Evolutionary conservation across 2,329 filamentous ascomycete species (phyloP).

Genomic region (Fusarium camptoceras): DNA sequence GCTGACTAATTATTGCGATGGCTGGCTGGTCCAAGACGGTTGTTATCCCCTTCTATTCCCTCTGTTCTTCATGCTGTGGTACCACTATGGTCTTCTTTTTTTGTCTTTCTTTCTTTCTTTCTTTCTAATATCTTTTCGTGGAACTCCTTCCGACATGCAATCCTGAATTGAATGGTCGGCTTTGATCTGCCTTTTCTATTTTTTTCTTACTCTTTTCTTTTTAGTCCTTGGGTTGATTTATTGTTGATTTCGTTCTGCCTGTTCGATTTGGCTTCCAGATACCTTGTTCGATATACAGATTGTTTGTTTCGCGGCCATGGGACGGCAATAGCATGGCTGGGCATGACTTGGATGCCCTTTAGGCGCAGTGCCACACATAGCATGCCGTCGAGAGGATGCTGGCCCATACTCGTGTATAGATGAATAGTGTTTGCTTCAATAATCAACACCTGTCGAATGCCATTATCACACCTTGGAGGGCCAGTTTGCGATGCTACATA

Average conservation of each 20-base stretch:
- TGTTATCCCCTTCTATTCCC: constrained; percentile 57
- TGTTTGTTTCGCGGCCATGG: constrained; percentile 47
- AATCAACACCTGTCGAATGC: constrained; percentile 47
- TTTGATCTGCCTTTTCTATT: constrained; percentile 36
- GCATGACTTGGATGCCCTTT: constrained; percentile 26
- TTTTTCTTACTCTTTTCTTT: constrained; percentile 14
- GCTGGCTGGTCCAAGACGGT: constrained; percentile 65
- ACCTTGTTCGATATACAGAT: constrained; percentile 71
- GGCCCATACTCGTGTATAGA: constrained; percentile 53
- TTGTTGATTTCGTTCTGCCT: constrained; percentile 38
- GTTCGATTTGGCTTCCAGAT: constrained; percentile 58
- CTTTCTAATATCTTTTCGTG: constrained; percentile 46
- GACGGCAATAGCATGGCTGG: constrained; percentile 40
- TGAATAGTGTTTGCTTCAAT: constrained; percentile 51
- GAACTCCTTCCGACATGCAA: constrained; percentile 19
- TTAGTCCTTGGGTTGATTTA: constrained; percentile 45
- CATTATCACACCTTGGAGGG: neutral
- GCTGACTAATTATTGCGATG: constrained; percentile 60
- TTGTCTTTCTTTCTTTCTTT: constrained; percentile 42
- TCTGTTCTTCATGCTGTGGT: constrained; percentile 54
- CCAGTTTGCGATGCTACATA: neutral
- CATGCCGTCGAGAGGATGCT: constrained; percentile 46
- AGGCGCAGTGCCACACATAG: constrained; percentile 19
- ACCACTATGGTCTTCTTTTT: constrained; percentile 49
- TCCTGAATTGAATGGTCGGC: constrained; percentile 27